Evolutionary conservation across 352 stramenopile genomes (phyloP), one percentile per base, ranked within the genome.

Genomic region (Globisporangium orthogonon): DNA sequence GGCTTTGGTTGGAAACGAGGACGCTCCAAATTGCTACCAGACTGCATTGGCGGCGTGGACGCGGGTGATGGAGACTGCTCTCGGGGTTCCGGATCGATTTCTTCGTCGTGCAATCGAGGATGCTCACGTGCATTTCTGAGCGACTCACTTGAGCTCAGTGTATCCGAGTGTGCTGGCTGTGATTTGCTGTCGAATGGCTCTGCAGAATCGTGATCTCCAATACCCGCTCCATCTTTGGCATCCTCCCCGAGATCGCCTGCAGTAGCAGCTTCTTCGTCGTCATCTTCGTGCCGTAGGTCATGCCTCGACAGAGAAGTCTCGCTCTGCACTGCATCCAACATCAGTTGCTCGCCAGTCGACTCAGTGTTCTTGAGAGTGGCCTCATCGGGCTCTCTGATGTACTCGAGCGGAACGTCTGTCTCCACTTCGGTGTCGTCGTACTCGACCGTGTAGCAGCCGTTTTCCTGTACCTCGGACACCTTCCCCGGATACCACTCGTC

Each of bases 351-450:
- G 23, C 23, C 23, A 23, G 11, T 14, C 15, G 5, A 3, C n/a
- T 41, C 29, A 7, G 43, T 49, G 5, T 35, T 23, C 28, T 63
- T 43, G 14, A 58, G 51, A 28, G 28, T n/a, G 15, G 15, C 44
- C 23, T 64, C 45, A 3, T 41, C 39, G 9, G 71, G 58, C 51
- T 89, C 82, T 13, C 61, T 55, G 31, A 94, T 86, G 18, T 72
- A 71, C 45, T 73, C 74, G 23, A 87, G 33, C 29, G 71, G 43
- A 0, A 95, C 77, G 39, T 84, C 60, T 3, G 62, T 44, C 53
- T 91, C 78, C n/a, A 85, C 67, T 40, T 93, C 78, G n/a, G 70
- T 69, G 66, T 91, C 85, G 63, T 94, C 81, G 62, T 94, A 92
- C 49, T 82, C 76, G 54, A 91, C 76, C 40, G 73, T 87, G 70